These are phyloP conservation scores for Salix dunnii DNA, from an alignment of 345 rosid species.

Conservation along the genomic window DNA sequence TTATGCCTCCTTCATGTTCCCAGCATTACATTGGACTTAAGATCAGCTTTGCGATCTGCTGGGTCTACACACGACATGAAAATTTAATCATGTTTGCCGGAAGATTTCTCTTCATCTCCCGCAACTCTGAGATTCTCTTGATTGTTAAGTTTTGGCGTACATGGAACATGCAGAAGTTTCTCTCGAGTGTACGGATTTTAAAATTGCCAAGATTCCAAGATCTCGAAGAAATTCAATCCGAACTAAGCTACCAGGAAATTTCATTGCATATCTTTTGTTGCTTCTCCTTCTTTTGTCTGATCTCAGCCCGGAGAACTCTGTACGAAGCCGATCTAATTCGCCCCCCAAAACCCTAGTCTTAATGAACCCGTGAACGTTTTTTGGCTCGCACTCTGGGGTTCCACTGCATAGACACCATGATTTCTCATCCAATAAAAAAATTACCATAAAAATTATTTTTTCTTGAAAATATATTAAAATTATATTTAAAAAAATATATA, in stretches of 20 bases:
- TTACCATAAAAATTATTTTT: too few species aligned
- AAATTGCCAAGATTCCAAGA: not conserved
- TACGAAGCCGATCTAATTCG: not conserved
- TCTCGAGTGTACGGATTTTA: not conserved
- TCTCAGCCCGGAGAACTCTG: not conserved
- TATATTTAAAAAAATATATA: too few species aligned
- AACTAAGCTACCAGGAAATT: not conserved
- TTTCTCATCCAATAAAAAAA: not conserved
- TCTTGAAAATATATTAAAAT: too few species aligned
- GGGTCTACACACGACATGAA: constrained; percentile 14
- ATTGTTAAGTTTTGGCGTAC: not conserved
- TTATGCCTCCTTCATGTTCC: not conserved
- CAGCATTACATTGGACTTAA: not conserved
- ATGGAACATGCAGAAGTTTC: not conserved
- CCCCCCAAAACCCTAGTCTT: not conserved
- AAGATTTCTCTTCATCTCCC: not conserved
- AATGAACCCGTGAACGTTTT: not conserved
- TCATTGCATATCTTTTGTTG: not conserved
- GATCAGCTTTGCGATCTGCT: not conserved
- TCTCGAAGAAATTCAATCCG: not conserved
- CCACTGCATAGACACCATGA: not conserved
- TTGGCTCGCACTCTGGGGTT: not conserved
- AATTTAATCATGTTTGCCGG: not conserved
- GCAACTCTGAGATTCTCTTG: not conserved
- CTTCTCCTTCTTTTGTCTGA: not conserved